Conservation (phyloP, 202 grass and related monocot species). For the Miscanthus sacchariflorus region DNA sequence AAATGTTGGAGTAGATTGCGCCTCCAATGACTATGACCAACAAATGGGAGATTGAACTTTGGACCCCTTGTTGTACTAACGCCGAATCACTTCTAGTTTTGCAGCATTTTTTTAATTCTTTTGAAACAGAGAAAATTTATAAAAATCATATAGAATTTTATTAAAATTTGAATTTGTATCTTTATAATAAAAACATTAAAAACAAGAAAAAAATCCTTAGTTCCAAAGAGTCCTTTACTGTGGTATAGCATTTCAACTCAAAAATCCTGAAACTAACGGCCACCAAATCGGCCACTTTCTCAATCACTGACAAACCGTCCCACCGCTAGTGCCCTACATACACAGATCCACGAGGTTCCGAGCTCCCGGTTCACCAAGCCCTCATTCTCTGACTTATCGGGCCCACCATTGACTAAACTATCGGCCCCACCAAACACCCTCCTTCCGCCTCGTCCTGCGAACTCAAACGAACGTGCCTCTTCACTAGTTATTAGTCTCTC, state of each 20-base stretch:
- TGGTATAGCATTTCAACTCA: no score
- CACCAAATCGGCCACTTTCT: not conserved
- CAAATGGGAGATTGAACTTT: no score
- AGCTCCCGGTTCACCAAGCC: not conserved
- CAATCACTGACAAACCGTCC: not conserved
- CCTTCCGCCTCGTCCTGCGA: not conserved
- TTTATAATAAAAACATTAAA: no score
- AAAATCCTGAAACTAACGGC: not conserved
- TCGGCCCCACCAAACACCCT: slow-evolving; percentile 20
- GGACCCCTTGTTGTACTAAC: no score
- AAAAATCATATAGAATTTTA: no score
- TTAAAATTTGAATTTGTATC: no score
- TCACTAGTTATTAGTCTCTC: slow-evolving; percentile 30
- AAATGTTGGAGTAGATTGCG: not conserved
- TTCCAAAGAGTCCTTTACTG: no score
- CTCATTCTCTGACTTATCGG: fast-evolving
- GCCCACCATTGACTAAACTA: not conserved
- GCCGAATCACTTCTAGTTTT: no score
- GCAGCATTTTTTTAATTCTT: no score
- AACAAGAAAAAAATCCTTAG: no score
- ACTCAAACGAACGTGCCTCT: slow-evolving; percentile 41
- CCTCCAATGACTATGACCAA: not conserved
- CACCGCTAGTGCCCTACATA: not conserved
- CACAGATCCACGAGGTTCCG: not conserved
- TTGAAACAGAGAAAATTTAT: no score